phyloP scores from a whole-genome alignment of 2,329 filamentous ascomycete species.

The Xylaria polymorpha region DNA sequence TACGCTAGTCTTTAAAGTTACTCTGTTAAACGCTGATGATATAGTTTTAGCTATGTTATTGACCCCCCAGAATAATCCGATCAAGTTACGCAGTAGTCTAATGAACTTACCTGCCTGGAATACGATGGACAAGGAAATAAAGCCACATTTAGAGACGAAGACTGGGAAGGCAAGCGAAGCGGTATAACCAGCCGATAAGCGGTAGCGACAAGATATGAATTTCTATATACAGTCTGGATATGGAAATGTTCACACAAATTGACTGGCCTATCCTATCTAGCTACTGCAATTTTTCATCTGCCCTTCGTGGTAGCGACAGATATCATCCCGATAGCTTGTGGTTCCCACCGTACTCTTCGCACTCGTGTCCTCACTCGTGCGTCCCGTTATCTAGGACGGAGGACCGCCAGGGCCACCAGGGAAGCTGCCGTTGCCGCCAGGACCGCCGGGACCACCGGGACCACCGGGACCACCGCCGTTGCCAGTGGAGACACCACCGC shows the following conservation, averaged over 20 bases:
- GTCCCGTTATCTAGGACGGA: slow-evolving; percentile 11
- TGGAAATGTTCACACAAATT: slow-evolving; percentile 3
- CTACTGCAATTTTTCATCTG: neutral
- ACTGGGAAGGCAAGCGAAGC: neutral
- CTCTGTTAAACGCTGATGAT: neutral
- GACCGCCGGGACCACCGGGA: slow-evolving; percentile 25
- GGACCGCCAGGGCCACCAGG: slow-evolving; percentile 22
- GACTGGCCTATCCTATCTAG: neutral
- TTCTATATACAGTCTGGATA: slow-evolving; percentile 13
- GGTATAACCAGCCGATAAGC: no score
- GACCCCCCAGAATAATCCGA: neutral
- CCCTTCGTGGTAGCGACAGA: neutral
- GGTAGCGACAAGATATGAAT: slow-evolving; percentile 27
- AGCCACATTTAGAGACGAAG: neutral
- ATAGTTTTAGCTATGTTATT: neutral
- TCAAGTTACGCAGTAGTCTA: neutral
- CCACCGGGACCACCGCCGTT: slow-evolving; percentile 33
- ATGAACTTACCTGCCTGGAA: neutral
- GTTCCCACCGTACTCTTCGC: neutral
- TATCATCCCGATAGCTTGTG: neutral
- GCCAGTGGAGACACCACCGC: slow-evolving; percentile 42
- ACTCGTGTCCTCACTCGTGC: neutral
- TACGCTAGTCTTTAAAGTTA: no score
- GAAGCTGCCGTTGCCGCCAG: slow-evolving; percentile 8
- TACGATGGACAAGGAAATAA: neutral